Evolutionary conservation across 2,329 filamentous ascomycete species (phyloP).

Genomic region (Fusarium sambucinum): DNA sequence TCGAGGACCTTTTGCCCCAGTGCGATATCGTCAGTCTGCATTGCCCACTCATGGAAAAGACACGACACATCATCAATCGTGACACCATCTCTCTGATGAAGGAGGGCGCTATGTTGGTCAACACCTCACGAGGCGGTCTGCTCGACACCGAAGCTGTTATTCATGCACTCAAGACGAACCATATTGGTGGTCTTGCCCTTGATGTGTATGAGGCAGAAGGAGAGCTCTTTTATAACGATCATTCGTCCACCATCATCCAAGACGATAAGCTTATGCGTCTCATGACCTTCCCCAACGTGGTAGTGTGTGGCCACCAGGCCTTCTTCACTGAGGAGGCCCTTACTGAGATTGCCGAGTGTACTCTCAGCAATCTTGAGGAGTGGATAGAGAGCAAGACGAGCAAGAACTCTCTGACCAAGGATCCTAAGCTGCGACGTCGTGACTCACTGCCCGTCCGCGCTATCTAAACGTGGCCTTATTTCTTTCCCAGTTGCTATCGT

Average conservation of each 20-base stretch:
- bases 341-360: conserved; percentile 71
- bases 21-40: conserved; percentile 74
- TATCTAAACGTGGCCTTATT: conserved; percentile 39
- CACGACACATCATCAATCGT: conserved; percentile 70
- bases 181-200: conserved; percentile 71
- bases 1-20: conserved; percentile 66
- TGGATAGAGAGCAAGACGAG: conserved; percentile 52
- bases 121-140: conserved; percentile 75
- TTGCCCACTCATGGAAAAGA: conserved; percentile 72
- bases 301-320: conserved; percentile 76
- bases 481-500: not conserved
- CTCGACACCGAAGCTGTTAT: conserved; percentile 72
- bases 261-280: conserved; percentile 75
- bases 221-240: conserved; percentile 74
- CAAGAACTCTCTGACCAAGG: conserved; percentile 52
- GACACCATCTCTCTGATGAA: conserved; percentile 68
- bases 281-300: conserved; percentile 75
- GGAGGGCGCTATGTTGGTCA: conserved; percentile 70
- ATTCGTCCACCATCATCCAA: conserved; percentile 73
- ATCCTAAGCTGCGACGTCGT: conserved; percentile 43
- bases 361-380: conserved; percentile 67
- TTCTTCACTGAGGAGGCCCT: conserved; percentile 77
- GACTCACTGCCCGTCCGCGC: conserved; percentile 51
- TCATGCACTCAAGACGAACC: conserved; percentile 69
- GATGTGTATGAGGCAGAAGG: conserved; percentile 77